Conservation (phyloP, 352 stramenopile species). For the Phytophthora chlamydospora region DNA sequence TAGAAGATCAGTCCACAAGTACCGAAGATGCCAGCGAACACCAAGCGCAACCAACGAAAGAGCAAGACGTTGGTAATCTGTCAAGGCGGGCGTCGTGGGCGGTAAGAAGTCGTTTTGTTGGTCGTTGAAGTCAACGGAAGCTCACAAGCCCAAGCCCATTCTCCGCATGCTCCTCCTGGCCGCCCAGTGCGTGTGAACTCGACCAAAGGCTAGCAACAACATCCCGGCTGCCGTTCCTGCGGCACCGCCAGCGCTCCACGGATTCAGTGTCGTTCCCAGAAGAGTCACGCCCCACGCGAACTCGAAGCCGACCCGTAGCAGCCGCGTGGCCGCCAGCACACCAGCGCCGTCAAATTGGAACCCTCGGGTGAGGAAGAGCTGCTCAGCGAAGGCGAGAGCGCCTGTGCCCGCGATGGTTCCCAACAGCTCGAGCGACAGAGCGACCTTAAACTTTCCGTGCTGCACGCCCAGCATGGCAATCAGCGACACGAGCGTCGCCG, state of each 20-base stretch:
- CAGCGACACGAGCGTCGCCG: slow-evolving; percentile 46
- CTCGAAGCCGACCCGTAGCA: slow-evolving; percentile 61
- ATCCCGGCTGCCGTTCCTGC: slow-evolving; percentile 43
- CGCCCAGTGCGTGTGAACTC: slow-evolving; percentile 41
- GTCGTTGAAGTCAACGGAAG: background rate
- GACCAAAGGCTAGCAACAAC: slow-evolving; percentile 23
- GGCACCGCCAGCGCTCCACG: slow-evolving; percentile 51
- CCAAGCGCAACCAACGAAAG: background rate
- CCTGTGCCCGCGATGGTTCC: slow-evolving; percentile 45
- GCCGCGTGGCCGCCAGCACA: slow-evolving; percentile 51
- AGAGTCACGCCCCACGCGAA: slow-evolving; percentile 57
- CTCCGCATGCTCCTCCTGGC: slow-evolving; percentile 25
- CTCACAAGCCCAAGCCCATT: too few species aligned
- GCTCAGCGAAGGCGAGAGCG: slow-evolving; percentile 47
- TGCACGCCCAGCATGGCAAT: slow-evolving; percentile 34
- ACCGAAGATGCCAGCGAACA: slow-evolving; percentile 20
- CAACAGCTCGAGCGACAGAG: slow-evolving; percentile 28
- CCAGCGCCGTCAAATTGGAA: slow-evolving; percentile 69
- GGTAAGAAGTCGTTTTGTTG: slow-evolving; percentile 13
- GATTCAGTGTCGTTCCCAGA: slow-evolving; percentile 44
- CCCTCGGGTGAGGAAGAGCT: slow-evolving; percentile 64
- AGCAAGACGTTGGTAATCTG: slow-evolving; percentile 10
- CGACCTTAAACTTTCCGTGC: slow-evolving; percentile 36
- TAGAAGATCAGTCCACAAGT: slow-evolving; percentile 22
- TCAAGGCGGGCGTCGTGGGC: slow-evolving; percentile 27